These are phyloP conservation scores for Poterioochromonas sp. DNA, from an alignment of 352 stramenopile species.

Conservation along the genomic window DNA sequence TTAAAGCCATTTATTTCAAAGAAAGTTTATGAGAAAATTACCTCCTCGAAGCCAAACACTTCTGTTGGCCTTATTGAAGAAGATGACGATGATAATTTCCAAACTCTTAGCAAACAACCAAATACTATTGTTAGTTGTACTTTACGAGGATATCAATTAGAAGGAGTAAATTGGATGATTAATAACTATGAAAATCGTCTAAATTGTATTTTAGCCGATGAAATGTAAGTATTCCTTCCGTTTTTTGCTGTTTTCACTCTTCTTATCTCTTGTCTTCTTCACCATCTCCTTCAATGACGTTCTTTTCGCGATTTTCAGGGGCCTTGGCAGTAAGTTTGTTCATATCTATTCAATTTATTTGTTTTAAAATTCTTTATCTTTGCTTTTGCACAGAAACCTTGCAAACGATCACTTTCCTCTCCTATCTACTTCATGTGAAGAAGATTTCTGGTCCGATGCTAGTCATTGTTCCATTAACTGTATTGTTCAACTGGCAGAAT, in stretches of 20 bases:
- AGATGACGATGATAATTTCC: not conserved
- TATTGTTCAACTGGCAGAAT: slow-evolving; percentile 83
- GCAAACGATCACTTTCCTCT: slow-evolving; percentile 47
- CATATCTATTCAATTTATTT: not conserved
- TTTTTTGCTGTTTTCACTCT: too few relatives aligned
- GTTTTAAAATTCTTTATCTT: slow-evolving; percentile 7
- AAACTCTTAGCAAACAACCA: slow-evolving; percentile 2
- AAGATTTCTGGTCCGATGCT: slow-evolving; percentile 66
- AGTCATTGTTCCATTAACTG: slow-evolving; percentile 84
- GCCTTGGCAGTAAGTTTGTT: slow-evolving; percentile 47
- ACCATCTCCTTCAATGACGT: too few relatives aligned
- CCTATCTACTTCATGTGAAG: slow-evolving; percentile 36
- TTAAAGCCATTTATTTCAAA: too few relatives aligned
- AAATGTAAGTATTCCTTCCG: too few relatives aligned
- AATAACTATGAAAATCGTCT: slow-evolving; percentile 90
- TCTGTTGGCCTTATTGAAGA: not conserved
- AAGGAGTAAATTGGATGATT: slow-evolving; percentile 95
- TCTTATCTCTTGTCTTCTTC: too few relatives aligned
- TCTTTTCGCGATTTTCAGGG: too few relatives aligned
- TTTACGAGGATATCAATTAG: slow-evolving; percentile 89
- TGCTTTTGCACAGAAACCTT: slow-evolving; percentile 72
- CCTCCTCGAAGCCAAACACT: not conserved
- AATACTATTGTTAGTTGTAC: not conserved
- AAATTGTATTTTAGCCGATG: slow-evolving; percentile 62
- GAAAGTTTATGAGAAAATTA: too few relatives aligned